Conservation (phyloP, 2,329 filamentous ascomycete genomes). For the Phaeoacremonium minimum region DNA sequence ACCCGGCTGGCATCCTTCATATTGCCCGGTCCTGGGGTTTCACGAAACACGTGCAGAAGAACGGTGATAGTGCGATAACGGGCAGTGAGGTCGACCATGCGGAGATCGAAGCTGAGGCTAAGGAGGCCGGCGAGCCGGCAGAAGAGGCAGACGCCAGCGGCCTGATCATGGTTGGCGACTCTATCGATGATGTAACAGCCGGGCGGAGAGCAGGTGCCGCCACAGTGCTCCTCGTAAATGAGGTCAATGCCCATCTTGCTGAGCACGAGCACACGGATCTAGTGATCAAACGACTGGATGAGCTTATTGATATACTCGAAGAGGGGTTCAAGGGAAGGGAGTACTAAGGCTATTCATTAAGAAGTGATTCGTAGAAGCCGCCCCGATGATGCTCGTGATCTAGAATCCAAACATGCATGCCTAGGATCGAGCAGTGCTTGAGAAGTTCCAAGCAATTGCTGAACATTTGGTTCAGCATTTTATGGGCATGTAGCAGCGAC, state of each 20-base stretch:
- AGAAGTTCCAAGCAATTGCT: too few species aligned
- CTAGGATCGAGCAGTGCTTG: too few species aligned
- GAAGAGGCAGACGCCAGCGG: constrained; percentile 35
- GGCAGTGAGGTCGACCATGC: constrained; percentile 1
- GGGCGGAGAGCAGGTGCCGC: constrained; percentile 79
- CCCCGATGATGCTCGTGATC: too few species aligned
- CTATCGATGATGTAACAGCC: constrained; percentile 89
- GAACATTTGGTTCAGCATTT: too few species aligned
- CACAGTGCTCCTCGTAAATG: constrained; percentile 83
- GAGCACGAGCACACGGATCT: constrained; percentile 74
- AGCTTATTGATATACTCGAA: constrained; percentile 72
- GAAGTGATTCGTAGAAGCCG: too few species aligned
- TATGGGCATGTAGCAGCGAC: too few species aligned
- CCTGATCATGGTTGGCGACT: constrained; percentile 69
- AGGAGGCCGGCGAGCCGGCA: constrained; percentile 14
- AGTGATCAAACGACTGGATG: constrained; percentile 67
- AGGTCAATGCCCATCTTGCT: constrained; percentile 68
- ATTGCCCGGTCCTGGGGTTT: constrained; percentile 77
- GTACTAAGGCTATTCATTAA: too few species aligned
- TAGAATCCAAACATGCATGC: too few species aligned
- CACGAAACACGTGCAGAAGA: constrained; percentile 10
- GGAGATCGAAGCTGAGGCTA: constrained; percentile 4
- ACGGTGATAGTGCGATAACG: neutral
- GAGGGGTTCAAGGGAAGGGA: constrained; percentile 61
- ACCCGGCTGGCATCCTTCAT: constrained; percentile 81